Percentiles rank a stretch among this genome's conserved stretches.
Evolutionary conservation across 1,284 basidiomycete genomes (phyloP).

Genomic region (Sphagnurus paluster): DNA sequence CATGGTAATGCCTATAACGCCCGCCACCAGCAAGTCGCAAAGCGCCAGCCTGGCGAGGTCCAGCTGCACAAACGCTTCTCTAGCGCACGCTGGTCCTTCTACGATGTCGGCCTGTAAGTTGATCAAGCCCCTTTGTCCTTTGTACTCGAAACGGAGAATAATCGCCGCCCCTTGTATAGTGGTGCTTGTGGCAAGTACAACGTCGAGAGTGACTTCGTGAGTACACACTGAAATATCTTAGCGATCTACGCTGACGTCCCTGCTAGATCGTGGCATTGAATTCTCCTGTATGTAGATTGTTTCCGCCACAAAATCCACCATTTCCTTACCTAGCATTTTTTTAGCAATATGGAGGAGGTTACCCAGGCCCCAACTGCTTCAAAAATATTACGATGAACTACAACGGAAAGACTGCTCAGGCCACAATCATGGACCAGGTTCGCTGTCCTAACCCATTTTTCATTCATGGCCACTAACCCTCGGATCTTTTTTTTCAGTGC

Average conservation of each 20-base stretch:
- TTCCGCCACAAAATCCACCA: not conserved
- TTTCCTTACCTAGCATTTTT: not conserved
- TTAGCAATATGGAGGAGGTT: slow-evolving; percentile 39
- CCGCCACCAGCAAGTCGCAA: slow-evolving; percentile 46
- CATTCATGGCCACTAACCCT: not conserved
- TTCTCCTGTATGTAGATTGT: slow-evolving; percentile 15
- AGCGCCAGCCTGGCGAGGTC: slow-evolving; percentile 39
- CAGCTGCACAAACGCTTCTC: slow-evolving; percentile 37
- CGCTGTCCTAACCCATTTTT: not conserved
- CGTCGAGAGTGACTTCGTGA: slow-evolving; percentile 48
- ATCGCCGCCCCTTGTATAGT: slow-evolving; percentile 21
- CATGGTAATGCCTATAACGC: slow-evolving; percentile 31
- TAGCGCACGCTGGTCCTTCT: slow-evolving; percentile 50
- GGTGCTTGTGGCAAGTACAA: slow-evolving; percentile 53
- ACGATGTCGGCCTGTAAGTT: slow-evolving; percentile 54
- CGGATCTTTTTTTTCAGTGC: slow-evolving; percentile 44
- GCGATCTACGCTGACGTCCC: not conserved
- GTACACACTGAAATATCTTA: slow-evolving; percentile 23
- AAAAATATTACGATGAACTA: slow-evolving; percentile 65
- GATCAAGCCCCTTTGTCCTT: not conserved
- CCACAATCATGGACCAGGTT: slow-evolving; percentile 27
- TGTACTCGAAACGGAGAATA: not conserved
- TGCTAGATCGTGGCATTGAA: slow-evolving; percentile 31
- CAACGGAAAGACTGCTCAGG: slow-evolving; percentile 55
- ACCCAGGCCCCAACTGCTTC: slow-evolving; percentile 63